phyloP scores from a whole-genome alignment of 495 filamentous ascomycete species.

The Achaetomiella virescens region DNA sequence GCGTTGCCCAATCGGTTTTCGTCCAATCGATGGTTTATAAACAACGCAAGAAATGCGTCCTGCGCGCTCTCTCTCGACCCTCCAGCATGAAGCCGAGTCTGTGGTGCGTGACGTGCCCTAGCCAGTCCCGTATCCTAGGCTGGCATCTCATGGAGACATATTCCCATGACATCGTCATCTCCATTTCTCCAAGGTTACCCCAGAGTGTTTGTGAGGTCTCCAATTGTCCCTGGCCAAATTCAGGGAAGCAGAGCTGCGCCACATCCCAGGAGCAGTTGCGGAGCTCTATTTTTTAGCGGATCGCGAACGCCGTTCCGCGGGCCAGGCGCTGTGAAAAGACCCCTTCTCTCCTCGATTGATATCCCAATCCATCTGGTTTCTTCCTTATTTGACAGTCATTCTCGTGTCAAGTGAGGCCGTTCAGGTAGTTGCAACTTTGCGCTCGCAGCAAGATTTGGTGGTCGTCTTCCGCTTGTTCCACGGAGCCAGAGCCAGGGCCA shows the following conservation, averaged over 20 bases:
- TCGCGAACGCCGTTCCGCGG: slow-evolving; percentile 1
- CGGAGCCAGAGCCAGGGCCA: neutral
- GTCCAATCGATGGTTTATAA: too few relatives aligned
- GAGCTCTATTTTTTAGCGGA: slow-evolving; percentile 6
- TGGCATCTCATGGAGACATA: too few relatives aligned
- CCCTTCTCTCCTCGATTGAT: neutral
- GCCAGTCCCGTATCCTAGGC: too few relatives aligned
- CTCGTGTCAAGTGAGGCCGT: neutral
- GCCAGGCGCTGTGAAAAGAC: neutral
- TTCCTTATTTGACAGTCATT: neutral
- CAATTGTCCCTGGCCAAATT: neutral
- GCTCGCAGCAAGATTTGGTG: neutral
- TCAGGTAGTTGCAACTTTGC: neutral
- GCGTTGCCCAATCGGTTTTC: too few relatives aligned
- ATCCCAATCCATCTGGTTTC: neutral
- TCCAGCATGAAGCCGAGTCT: neutral
- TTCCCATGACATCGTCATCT: neutral
- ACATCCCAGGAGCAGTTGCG: slow-evolving; percentile 1
- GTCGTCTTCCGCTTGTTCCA: neutral
- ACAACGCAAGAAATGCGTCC: too few relatives aligned
- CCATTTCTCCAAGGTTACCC: neutral
- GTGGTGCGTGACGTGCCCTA: too few relatives aligned
- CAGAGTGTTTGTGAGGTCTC: slow-evolving; percentile 2
- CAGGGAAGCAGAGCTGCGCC: slow-evolving; percentile 8
- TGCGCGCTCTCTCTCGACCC: neutral